These are phyloP conservation scores for Pyropia yezoensis DNA, from an alignment of 23 red algal genomes.

Conservation along the genomic window DNA sequence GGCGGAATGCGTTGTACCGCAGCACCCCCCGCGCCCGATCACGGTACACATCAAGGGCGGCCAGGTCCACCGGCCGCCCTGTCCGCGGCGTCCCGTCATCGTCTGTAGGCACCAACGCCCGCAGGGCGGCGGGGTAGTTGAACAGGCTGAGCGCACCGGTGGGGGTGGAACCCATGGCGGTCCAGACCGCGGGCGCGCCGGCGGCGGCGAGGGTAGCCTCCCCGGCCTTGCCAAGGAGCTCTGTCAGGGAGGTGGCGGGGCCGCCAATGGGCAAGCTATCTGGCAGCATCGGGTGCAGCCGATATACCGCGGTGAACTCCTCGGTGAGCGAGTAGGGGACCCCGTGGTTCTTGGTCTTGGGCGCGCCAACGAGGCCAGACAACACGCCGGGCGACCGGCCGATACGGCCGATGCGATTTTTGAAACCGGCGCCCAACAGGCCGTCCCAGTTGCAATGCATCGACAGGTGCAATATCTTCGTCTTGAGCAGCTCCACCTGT, in stretches of 20 bases:
- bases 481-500: conserved; percentile 9
- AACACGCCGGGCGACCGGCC: not conserved
- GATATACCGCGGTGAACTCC: not conserved
- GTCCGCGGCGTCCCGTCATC: not conserved
- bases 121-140: conserved; percentile 12
- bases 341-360: not conserved
- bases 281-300: not conserved
- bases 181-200: not conserved
- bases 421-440: not conserved
- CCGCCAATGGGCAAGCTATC: not conserved
- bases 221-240: not conserved
- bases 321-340: not conserved
- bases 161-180: conserved; percentile 1
- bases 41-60: conserved; percentile 12
- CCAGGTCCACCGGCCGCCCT: conserved; percentile 8
- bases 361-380: not conserved
- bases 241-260: not conserved
- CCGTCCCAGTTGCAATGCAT: not conserved
- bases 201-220: not conserved
- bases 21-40: conserved; percentile 12
- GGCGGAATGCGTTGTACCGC: conserved; percentile 13
- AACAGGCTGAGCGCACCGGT: conserved; percentile 6
- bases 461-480: not conserved
- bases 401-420: not conserved
- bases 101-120: conserved; percentile 2